phyloP scores from a whole-genome alignment of 129 eudicot species.

The Flaveria ramosissima region DNA sequence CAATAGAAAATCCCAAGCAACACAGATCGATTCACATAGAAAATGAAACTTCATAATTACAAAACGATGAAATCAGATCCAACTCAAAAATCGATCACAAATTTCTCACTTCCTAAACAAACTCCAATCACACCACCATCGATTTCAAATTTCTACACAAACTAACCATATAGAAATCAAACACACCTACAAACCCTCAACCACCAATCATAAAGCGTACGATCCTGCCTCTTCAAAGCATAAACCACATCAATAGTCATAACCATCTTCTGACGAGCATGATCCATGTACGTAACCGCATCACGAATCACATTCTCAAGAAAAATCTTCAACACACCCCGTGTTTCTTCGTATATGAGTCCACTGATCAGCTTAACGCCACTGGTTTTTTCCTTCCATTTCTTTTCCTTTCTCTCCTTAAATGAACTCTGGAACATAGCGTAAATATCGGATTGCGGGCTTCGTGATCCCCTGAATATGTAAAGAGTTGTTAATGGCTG shows the following conservation, averaged over 20 bases:
- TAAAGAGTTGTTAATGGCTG: background rate
- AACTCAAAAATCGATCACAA: background rate
- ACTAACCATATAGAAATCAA: background rate
- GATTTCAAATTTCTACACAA: background rate
- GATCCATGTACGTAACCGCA: background rate
- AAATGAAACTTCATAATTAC: too few relatives aligned
- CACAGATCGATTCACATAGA: too few relatives aligned
- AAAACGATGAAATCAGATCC: background rate
- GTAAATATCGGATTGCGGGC: background rate
- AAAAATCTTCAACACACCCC: background rate
- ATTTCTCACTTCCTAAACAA: background rate
- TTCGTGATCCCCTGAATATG: background rate
- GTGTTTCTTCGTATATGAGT: background rate
- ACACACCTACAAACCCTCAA: background rate
- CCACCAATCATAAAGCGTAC: background rate
- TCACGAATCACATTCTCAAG: background rate
- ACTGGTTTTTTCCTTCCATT: too few relatives aligned
- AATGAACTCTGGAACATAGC: too few relatives aligned
- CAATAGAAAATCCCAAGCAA: too few relatives aligned
- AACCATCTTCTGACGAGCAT: background rate
- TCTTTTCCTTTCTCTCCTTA: too few relatives aligned
- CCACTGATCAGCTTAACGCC: background rate
- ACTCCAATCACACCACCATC: background rate
- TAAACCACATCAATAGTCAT: background rate
- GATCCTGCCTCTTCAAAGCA: background rate